Percentiles rank a stretch among this genome's conserved stretches.
Evolutionary conservation across 768 basidiomycete genomes (phyloP).

Genomic region (Tulasnella sp.): DNA sequence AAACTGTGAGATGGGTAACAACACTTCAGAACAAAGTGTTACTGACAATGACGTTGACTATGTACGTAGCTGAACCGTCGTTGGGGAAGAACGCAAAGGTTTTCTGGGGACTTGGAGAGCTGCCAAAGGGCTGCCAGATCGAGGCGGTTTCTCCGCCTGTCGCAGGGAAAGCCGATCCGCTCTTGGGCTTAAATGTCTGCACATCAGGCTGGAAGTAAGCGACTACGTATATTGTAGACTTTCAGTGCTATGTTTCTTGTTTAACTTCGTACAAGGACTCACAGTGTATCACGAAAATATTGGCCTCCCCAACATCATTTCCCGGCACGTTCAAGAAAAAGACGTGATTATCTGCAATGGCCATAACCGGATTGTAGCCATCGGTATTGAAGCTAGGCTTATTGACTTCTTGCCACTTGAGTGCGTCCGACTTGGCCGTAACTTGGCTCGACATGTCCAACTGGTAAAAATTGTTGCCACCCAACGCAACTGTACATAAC

Average conservation of each 20-base stretch:
- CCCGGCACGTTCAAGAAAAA: conserved; percentile 68
- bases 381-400: conserved; percentile 41
- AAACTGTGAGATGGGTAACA: background rate
- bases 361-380: conserved; percentile 61
- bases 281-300: conserved; percentile 87
- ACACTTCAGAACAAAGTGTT: background rate
- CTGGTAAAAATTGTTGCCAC: conserved; percentile 49
- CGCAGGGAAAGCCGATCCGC: conserved; percentile 50
- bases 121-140: conserved; percentile 31
- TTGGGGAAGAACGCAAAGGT: conserved; percentile 71
- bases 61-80: conserved; percentile 59
- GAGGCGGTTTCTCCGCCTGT: conserved; percentile 56
- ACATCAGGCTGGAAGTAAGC: conserved; percentile 66
- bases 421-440: conserved; percentile 39
- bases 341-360: conserved; percentile 76
- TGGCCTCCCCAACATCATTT: conserved; percentile 51
- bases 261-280: conserved; percentile 22
- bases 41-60: conserved; percentile 55
- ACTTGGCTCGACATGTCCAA: conserved; percentile 60
- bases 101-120: conserved; percentile 41
- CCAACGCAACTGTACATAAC: conserved; percentile 49
- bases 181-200: conserved; percentile 41
- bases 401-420: conserved; percentile 56
- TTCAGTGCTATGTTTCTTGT: background rate
- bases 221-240: conserved; percentile 32